Conservation (phyloP, 2,329 filamentous ascomycete species). For the Aurifilum marmelostoma region DNA sequence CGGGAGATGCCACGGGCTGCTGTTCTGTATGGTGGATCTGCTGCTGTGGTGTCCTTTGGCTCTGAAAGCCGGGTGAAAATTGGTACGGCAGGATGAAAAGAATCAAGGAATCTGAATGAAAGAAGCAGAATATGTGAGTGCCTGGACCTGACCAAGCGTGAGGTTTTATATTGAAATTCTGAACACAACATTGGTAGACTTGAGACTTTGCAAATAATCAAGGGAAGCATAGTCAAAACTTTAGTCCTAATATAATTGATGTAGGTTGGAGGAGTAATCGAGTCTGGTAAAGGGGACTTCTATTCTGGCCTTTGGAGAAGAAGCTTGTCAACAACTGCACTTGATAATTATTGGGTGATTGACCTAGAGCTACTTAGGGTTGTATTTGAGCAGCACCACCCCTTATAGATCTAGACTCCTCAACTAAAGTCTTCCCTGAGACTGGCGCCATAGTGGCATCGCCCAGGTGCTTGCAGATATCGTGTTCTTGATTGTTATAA, state of each 20-base stretch:
- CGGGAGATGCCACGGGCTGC: not conserved
- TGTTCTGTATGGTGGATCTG: not conserved
- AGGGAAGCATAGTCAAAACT: not conserved
- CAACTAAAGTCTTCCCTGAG: too few relatives aligned
- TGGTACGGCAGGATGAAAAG: not conserved
- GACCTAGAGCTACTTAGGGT: too few relatives aligned
- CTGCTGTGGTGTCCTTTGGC: not conserved
- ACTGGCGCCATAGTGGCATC: too few relatives aligned
- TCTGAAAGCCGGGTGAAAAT: not conserved
- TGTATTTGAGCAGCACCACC: too few relatives aligned
- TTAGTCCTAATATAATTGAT: not conserved
- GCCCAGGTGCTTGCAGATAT: too few relatives aligned
- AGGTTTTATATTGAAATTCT: not conserved
- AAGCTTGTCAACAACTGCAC: not conserved
- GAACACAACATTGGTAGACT: too few relatives aligned
- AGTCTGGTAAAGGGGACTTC: not conserved
- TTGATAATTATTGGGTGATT: too few relatives aligned
- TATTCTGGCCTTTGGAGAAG: not conserved
- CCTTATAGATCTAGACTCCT: not conserved
- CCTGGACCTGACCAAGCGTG: not conserved
- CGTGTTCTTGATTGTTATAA: too few relatives aligned
- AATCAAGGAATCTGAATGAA: not conserved
- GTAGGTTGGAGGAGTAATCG: not conserved
- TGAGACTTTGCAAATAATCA: not conserved
- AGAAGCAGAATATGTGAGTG: not conserved